These are phyloP conservation scores for Trypethelium eluteriae DNA, from an alignment of 495 filamentous ascomycete genomes.

Conservation along the genomic window DNA sequence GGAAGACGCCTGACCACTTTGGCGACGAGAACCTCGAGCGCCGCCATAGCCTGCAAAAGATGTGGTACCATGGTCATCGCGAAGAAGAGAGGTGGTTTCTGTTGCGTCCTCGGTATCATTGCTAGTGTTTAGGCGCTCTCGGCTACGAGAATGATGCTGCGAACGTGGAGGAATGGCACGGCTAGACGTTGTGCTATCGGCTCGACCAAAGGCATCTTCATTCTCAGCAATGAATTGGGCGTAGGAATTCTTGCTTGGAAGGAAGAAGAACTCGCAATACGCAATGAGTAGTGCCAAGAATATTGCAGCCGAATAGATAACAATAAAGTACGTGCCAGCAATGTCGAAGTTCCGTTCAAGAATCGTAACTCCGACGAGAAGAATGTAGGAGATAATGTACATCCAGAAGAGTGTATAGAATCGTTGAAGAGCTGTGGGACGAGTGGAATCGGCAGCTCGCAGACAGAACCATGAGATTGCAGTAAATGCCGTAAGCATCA, in stretches of 20 bases:
- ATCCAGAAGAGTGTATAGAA: conserved; percentile 78
- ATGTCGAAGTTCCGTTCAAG: conserved; percentile 62
- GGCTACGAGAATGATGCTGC: not conserved
- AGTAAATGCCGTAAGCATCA: conserved; percentile 78
- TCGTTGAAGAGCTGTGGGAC: conserved; percentile 81
- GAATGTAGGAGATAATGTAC: conserved; percentile 62
- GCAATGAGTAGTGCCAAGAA: conserved; percentile 53
- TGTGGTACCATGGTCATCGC: conserved; percentile 51
- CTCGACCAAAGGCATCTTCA: conserved; percentile 20
- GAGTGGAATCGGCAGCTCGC: conserved; percentile 66
- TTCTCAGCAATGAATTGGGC: conserved; percentile 31
- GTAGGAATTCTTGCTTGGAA: conserved; percentile 64
- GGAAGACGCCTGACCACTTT: not conserved
- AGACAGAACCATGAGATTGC: conserved; percentile 77
- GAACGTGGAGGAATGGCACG: conserved; percentile 1
- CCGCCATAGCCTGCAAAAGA: conserved; percentile 4
- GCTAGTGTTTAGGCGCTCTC: conserved; percentile 12
- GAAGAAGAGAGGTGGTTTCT: conserved; percentile 75
- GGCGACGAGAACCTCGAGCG: not conserved
- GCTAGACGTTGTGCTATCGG: not conserved
- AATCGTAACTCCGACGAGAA: conserved; percentile 66
- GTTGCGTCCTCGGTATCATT: conserved; percentile 53
- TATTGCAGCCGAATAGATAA: conserved; percentile 67
- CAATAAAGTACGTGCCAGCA: conserved; percentile 71
- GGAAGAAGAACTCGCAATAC: conserved; percentile 65